phyloP scores from a whole-genome alignment of 2,329 filamentous ascomycete genomes.

The Neonectria faginata region DNA sequence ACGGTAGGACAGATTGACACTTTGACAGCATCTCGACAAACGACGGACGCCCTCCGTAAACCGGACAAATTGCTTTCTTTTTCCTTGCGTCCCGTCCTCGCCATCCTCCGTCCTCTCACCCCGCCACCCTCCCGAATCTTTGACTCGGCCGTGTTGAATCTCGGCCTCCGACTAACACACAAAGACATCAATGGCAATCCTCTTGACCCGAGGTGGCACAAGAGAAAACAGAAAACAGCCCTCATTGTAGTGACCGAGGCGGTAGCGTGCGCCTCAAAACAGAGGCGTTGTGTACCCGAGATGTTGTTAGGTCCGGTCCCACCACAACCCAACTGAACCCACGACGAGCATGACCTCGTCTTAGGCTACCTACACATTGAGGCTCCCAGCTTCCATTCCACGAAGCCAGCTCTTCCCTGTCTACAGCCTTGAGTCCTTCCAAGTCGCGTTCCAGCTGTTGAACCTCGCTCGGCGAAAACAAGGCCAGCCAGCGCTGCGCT shows the following conservation, averaged over 20 bases:
- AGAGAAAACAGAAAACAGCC: not conserved
- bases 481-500: not conserved
- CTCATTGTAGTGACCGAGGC: not conserved
- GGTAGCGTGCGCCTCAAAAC: conserved; percentile 3
- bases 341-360: not conserved
- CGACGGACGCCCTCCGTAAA: conserved; percentile 1
- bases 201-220: not conserved
- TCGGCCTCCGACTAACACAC: not conserved
- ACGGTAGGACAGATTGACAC: not conserved
- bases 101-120: not conserved
- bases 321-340: not conserved
- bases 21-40: conserved; percentile 11
- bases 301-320: conserved; percentile 24
- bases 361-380: too few species aligned
- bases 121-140: not conserved
- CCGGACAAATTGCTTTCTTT: not conserved
- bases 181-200: not conserved
- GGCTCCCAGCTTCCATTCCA: not conserved
- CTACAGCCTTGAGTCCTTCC: not conserved
- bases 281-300: conserved; percentile 27
- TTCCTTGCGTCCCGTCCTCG: not conserved
- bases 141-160: not conserved
- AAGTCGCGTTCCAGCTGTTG: conserved; percentile 4
- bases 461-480: conserved; percentile 4
- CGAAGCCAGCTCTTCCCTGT: not conserved